Evolutionary conservation across 2,329 filamentous ascomycete species (phyloP).

Genomic region (Colletotrichum incanum): DNA sequence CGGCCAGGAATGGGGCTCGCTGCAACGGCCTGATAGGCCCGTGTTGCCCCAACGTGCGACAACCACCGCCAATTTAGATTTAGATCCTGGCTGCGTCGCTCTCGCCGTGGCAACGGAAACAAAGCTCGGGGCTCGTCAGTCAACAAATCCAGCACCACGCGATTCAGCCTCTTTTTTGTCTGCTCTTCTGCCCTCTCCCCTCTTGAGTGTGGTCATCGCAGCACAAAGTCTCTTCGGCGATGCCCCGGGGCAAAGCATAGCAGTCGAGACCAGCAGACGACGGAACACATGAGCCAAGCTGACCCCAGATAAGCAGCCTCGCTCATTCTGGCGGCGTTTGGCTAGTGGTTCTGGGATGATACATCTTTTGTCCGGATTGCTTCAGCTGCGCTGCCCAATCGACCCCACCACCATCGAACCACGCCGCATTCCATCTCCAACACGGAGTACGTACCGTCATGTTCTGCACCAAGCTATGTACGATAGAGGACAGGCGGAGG

Average conservation of each 20-base stretch:
- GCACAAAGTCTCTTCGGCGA: background rate
- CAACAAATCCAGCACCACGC: constrained; percentile 31
- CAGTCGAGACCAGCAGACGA: background rate
- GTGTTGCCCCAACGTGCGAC: constrained; percentile 39
- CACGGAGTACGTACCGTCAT: background rate
- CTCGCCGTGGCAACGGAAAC: constrained; percentile 39
- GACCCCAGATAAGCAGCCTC: background rate
- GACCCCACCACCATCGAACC: constrained; percentile 13
- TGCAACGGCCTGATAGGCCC: constrained; percentile 40
- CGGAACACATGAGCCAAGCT: background rate
- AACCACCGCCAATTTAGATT: constrained; percentile 24
- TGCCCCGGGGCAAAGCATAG: background rate
- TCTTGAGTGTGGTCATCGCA: background rate
- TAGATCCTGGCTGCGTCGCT: constrained; percentile 27
- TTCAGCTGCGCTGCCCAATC: constrained; percentile 21
- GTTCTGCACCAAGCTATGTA: too few species aligned
- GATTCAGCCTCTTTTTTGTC: background rate
- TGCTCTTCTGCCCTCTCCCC: background rate
- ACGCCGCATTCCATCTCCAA: background rate
- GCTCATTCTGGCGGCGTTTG: background rate
- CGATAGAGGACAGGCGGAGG: too few species aligned
- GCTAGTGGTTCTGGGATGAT: background rate
- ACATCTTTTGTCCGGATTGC: constrained; percentile 10
- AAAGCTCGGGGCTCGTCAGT: constrained; percentile 16
- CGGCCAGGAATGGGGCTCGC: constrained; percentile 19